phyloP scores from a whole-genome alignment of 257 asterid species.

The Przewalskia tangutica region DNA sequence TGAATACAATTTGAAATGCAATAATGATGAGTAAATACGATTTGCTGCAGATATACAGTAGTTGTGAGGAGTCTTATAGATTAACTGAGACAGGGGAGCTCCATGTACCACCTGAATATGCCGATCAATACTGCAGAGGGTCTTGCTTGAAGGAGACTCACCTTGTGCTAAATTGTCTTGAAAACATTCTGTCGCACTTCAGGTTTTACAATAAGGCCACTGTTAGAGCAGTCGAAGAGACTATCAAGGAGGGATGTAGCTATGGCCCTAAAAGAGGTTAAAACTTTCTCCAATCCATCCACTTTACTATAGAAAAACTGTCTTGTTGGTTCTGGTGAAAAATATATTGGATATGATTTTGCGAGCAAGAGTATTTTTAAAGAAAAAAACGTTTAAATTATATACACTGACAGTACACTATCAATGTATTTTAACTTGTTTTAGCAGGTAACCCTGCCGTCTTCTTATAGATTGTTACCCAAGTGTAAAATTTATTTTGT shows the following conservation, averaged over 20 bases:
- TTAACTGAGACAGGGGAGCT: constrained; percentile 54
- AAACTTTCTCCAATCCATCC: neutral
- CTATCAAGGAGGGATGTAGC: constrained; percentile 58
- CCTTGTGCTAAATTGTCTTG: constrained; percentile 52
- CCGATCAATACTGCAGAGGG: constrained; percentile 58
- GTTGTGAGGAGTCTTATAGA: constrained; percentile 55
- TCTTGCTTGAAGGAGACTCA: constrained; percentile 63
- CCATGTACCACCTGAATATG: constrained; percentile 41
- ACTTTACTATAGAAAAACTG: neutral
- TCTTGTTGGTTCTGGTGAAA: neutral
- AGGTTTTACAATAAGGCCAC: constrained; percentile 52
- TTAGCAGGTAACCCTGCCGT: neutral
- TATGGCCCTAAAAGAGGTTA: constrained; percentile 64
- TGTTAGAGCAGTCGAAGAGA: constrained; percentile 31
- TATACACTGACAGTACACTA: neutral
- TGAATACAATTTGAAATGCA: neutral
- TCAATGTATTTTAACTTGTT: neutral
- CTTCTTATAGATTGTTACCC: neutral
- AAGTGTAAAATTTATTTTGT: neutral
- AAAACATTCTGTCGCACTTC: constrained; percentile 28
- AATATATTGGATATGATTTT: neutral
- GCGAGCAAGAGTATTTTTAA: neutral
- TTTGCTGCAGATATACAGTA: constrained; percentile 43
- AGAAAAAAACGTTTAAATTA: neutral
- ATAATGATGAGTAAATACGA: neutral